These are phyloP conservation scores for Sporothrix sp. DNA, from an alignment of 2,329 filamentous ascomycete species.

Conservation along the genomic window DNA sequence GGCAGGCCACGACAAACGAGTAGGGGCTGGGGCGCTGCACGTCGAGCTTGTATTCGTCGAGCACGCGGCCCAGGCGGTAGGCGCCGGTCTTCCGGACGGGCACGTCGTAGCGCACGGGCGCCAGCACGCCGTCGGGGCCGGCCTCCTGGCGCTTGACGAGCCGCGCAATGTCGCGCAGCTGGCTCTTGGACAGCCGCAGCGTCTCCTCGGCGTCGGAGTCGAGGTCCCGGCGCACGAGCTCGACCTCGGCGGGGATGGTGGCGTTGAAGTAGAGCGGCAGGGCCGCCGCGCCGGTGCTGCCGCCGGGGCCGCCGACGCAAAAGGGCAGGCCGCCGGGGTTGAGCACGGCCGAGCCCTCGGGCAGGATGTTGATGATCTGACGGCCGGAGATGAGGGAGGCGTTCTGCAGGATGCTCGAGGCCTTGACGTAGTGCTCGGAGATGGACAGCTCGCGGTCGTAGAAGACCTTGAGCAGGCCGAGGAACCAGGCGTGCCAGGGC, in stretches of 20 bases:
- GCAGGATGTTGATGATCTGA: constrained; percentile 94
- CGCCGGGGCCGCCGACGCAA: constrained; percentile 60
- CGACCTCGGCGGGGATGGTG: constrained; percentile 77
- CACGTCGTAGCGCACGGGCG: constrained; percentile 59
- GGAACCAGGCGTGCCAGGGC: constrained; percentile 63
- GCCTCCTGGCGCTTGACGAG: constrained; percentile 48
- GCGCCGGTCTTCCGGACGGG: constrained; percentile 76
- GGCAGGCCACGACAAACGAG: constrained; percentile 78
- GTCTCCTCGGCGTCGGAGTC: constrained; percentile 67
- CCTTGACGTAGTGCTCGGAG: constrained; percentile 86
- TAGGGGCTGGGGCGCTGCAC: constrained; percentile 68
- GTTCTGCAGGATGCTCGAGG: constrained; percentile 80
- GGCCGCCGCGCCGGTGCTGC: constrained; percentile 16
- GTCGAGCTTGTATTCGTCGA: constrained; percentile 91
- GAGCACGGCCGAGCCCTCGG: constrained; percentile 83
- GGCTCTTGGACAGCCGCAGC: constrained; percentile 62
- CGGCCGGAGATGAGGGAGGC: constrained; percentile 88
- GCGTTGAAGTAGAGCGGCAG: constrained; percentile 90
- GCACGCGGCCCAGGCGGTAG: constrained; percentile 73
- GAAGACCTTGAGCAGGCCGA: constrained; percentile 65
- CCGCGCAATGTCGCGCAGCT: constrained; percentile 65
- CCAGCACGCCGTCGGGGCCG: constrained; percentile 48
- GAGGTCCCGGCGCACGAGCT: constrained; percentile 78
- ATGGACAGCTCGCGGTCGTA: constrained; percentile 91
- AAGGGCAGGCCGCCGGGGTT: constrained; percentile 76